Base-by-base conservation (phyloP, 1,284 basidiomycete genomes). In the Apiotrichum domesticum region DNA sequence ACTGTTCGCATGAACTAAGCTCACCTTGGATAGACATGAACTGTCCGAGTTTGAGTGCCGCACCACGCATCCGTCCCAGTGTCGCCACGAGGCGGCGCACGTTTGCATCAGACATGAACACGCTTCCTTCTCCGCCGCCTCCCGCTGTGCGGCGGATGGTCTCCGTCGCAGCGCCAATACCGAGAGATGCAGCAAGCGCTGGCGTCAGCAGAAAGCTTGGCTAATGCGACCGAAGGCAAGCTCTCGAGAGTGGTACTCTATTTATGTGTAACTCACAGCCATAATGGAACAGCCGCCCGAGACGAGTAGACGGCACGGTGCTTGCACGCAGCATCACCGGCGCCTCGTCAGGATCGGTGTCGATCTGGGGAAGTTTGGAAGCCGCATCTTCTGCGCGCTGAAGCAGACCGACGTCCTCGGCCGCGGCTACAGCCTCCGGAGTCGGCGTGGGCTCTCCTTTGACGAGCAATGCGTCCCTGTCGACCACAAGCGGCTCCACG, bases 11-110 rank as follows among this genome's bases (percentile, higher is more conserved):
- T 14, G 9, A 4, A n/a, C 3, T 41, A 37, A 3, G 58, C 73
- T 44, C 40, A 90, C 91, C 91, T 82, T 99, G 95, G 42, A 98
- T 98, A 68, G 90, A 94, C 81, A 98, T 82, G 70, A 98, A 98
- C 71, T 98, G 96, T 0, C 95, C 95, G 2, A 98, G 78, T 78
- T 99, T 98, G 58, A 99, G 80, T 0, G 95, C 96, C 0, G 96
- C 95, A 0, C 95, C 95, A 15, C 95, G 82, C 95, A 98, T 98
- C 66, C 87, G 85, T 0, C 90, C 88, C 13, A 98, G 80, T 69
- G 96, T 97, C 8, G 87, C 86, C 0, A 98, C 95, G 0, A 99
- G 80, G 2, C 95, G 83, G 51, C 86, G 85, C 53, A 98, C 83
- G 70, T 98, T 96, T 2, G 87, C 85, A 71, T 94, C 90, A 2